Conservation (phyloP, 305 asterid genomes). For the Vinca major region DNA sequence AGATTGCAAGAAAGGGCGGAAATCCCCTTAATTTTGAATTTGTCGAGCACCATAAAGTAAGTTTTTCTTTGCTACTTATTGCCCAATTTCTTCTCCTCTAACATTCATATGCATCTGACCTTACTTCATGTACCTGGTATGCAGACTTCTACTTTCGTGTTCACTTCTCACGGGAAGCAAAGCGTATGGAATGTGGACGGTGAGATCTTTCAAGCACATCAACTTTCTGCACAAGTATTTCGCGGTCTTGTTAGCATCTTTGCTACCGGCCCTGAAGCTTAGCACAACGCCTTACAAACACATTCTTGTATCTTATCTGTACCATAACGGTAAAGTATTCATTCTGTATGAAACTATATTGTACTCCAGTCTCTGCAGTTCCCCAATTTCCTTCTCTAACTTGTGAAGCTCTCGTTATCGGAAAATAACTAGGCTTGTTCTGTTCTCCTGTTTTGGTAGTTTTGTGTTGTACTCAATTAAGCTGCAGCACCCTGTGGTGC, state of each 20-base stretch:
- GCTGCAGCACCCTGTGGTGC: no score
- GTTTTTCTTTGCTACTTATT: constrained; percentile 7
- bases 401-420: no score
- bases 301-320: constrained; percentile 4
- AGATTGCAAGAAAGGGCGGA: constrained; percentile 78
- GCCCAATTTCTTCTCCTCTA: constrained; percentile 1
- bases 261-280: constrained; percentile 71
- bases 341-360: neutral
- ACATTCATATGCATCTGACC: neutral
- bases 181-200: constrained; percentile 94
- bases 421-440: no score
- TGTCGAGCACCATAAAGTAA: constrained; percentile 86
- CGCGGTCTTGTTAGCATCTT: constrained; percentile 83
- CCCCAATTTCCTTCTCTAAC: no score
- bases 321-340: neutral
- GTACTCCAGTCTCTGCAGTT: no score
- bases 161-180: constrained; percentile 76
- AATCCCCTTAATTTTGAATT: constrained; percentile 67
- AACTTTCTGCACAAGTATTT: constrained; percentile 87
- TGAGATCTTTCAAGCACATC: constrained; percentile 69
- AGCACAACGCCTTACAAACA: constrained; percentile 4
- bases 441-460: no score
- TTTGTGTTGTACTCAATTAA: no score
- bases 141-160: constrained; percentile 82
- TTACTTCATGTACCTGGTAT: constrained; percentile 9